These are phyloP conservation scores for Glomus cerebriforme DNA, from an alignment of 192 early-diverging fungal species.

Conservation along the genomic window DNA sequence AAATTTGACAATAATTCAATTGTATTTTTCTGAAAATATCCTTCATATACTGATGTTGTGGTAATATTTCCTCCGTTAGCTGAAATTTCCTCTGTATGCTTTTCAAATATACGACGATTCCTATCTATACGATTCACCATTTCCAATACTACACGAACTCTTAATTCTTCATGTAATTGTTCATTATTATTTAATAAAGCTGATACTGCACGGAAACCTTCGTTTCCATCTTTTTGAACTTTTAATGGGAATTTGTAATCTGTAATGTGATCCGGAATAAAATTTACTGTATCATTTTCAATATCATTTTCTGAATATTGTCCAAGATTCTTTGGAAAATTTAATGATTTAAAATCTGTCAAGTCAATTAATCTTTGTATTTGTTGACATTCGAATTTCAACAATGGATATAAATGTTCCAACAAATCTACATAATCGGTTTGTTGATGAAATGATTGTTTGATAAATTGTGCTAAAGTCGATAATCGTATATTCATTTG, in stretches of 20 bases:
- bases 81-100: neutral
- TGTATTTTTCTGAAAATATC: neutral
- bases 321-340: neutral
- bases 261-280: neutral
- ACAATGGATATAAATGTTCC: neutral
- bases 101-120: neutral
- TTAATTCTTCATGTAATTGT: neutral
- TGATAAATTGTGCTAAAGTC: neutral
- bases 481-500: neutral
- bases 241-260: slow-evolving; percentile 7
- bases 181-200: neutral
- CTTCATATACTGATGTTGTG: neutral
- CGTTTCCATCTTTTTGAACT: neutral
- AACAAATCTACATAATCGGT: neutral
- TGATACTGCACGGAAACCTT: slow-evolving; percentile 12
- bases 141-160: neutral
- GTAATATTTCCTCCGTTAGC: slow-evolving; percentile 8
- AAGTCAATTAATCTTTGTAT: slow-evolving; percentile 2
- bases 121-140: slow-evolving; percentile 5
- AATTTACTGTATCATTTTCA: neutral
- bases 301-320: neutral
- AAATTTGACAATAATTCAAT: neutral
- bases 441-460: neutral
- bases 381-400: slow-evolving; percentile 6
- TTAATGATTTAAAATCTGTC: slow-evolving; percentile 3